Base-by-base conservation (phyloP, 306 rosid species). In the Cajanus cajan region DNA sequence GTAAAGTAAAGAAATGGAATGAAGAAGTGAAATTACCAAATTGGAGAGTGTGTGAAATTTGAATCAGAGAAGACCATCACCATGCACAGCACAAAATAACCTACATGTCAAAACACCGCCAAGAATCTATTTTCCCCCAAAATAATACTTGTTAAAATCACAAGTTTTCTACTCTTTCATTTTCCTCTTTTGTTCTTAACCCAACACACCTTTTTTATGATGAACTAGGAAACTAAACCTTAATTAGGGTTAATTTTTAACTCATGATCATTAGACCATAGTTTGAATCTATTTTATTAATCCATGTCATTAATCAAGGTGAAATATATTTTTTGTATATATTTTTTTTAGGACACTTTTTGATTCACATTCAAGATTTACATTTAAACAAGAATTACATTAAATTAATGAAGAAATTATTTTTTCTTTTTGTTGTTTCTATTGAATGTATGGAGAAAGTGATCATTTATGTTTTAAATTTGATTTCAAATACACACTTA, bases 51-150 rank as follows among this genome's bases (percentile, higher is more conserved):
- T 88, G 78, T 71, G 83, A 70, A 85, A 81, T 84, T 91, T 88
- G 95, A 94, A 90, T 89, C 96, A 80, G 91, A 90, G 93, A 87
- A 65, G 90, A 88, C 92, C 84, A 57, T 57, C 96, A 88, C 90
- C 88, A 79, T 74, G 86, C 69, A 89, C 87, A 89, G 83, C 25
- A 52, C 28, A 18, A 22, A 22, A 22, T 83, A 79, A 80, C 87
- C 85, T 85, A 85, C 90, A 86, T 82, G 91, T 89, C 89, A 87
- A 89, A 86, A 79, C 84, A 54, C 88, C 82, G 48, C 39, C 82
- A 77, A 83, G 86, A 84, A 77, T 87, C 86, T 52, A 78, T 82
- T 83, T 82, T 61, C 33, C 90, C 87, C 88, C 78, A 79, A 75
- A 74, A n/a, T n/a, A n/a, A n/a, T 80, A 44, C 79, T 24, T 44